Percentiles rank a stretch among this genome's conserved stretches.
These are phyloP conservation scores for Diplodia sapinea DNA, from an alignment of 2,329 filamentous ascomycete species.

Conservation along the genomic window DNA sequence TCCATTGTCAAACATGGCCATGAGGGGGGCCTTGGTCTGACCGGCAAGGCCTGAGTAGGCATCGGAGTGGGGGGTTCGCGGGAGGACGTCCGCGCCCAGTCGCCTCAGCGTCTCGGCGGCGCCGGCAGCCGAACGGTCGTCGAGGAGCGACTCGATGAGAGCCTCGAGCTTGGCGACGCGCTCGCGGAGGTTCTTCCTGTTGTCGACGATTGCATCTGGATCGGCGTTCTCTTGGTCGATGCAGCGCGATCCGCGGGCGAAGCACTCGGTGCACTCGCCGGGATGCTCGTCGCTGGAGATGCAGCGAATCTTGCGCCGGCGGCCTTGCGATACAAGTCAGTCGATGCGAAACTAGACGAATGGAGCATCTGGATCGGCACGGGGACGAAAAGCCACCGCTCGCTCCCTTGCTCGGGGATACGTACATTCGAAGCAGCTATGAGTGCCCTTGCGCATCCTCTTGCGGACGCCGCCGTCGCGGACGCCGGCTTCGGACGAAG, in stretches of 20 bases:
- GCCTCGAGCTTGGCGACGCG: slow-evolving; percentile 51
- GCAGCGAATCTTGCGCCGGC: slow-evolving; percentile 58
- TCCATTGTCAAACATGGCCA: slow-evolving; percentile 30
- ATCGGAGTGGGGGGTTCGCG: slow-evolving; percentile 12
- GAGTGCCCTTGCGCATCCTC: slow-evolving; percentile 53
- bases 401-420: not conserved
- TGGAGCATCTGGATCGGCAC: slow-evolving; percentile 6
- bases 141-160: slow-evolving; percentile 47
- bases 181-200: slow-evolving; percentile 52
- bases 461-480: slow-evolving; percentile 37
- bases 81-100: slow-evolving; percentile 15
- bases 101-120: slow-evolving; percentile 37
- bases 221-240: slow-evolving; percentile 53
- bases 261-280: slow-evolving; percentile 54
- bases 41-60: not conserved
- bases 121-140: slow-evolving; percentile 39
- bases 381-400: not conserved
- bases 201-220: slow-evolving; percentile 49
- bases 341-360: slow-evolving; percentile 1
- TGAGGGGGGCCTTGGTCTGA: slow-evolving; percentile 6
- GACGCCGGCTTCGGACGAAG: slow-evolving; percentile 32
- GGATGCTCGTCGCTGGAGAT: slow-evolving; percentile 49
- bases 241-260: slow-evolving; percentile 52
- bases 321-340: slow-evolving; percentile 43
- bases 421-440: slow-evolving; percentile 54